Percentiles rank a stretch among this genome's conserved stretches.
Evolutionary conservation across 768 basidiomycete species (phyloP).

Genomic region (Kwoniella botswanensis): DNA sequence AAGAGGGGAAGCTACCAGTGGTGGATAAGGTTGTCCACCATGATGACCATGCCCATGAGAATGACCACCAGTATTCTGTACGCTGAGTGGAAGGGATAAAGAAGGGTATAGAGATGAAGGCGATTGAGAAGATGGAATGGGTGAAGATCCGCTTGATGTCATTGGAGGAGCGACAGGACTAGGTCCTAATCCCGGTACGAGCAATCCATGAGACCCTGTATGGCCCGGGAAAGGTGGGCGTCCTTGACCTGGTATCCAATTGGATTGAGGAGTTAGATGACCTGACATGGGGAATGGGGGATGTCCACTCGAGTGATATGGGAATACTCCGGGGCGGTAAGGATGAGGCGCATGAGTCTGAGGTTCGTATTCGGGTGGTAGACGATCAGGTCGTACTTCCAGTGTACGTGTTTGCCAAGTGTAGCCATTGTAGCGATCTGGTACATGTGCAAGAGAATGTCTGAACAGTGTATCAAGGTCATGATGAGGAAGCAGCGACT

Average conservation of each 20-base stretch:
- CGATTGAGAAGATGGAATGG: conserved; percentile 23
- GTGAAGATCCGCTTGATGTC: conserved; percentile 25
- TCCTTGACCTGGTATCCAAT: conserved; percentile 28
- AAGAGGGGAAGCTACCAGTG: conserved; percentile 40
- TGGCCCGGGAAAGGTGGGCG: conserved; percentile 28
- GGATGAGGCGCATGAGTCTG: conserved; percentile 36
- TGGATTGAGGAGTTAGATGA: conserved; percentile 27
- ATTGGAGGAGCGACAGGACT: conserved; percentile 22
- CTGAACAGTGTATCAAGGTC: too few species aligned
- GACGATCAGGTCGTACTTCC: conserved; percentile 87
- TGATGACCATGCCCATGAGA: background rate
- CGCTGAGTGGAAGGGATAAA: conserved; percentile 32
- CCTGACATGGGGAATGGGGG: conserved; percentile 25
- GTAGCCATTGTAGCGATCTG: conserved; percentile 92
- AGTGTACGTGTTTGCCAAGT: conserved; percentile 93
- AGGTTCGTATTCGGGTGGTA: conserved; percentile 69
- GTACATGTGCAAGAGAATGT: background rate
- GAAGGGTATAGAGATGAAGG: conserved; percentile 20
- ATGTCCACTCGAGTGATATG: conserved; percentile 28
- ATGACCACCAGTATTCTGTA: conserved; percentile 33
- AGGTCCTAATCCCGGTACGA: conserved; percentile 23
- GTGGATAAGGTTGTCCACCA: conserved; percentile 15
- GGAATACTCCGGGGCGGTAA: conserved; percentile 22
- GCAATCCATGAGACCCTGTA: conserved; percentile 22
- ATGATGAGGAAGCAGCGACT: conserved; percentile 10